Evolutionary conservation across 768 basidiomycete genomes (phyloP).

Genomic region (Termitomyces bulborhizus): DNA sequence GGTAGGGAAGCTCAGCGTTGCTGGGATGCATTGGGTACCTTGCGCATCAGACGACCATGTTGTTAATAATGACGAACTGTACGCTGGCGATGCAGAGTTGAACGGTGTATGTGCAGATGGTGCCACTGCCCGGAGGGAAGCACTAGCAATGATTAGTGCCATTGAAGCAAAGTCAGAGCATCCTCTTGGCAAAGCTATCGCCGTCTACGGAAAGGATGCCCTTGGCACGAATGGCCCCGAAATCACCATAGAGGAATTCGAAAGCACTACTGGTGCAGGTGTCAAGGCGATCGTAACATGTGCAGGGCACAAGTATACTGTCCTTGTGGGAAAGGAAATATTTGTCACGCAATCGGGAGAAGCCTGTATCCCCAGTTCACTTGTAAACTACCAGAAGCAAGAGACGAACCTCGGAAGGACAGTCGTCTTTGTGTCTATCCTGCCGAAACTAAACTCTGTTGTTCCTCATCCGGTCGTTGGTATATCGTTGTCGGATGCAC

Average conservation of each 20-base stretch:
- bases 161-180: conserved; percentile 94
- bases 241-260: conserved; percentile 65
- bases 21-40: conserved; percentile 70
- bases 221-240: conserved; percentile 42
- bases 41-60: conserved; percentile 11
- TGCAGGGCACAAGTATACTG: conserved; percentile 42
- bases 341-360: conserved; percentile 58
- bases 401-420: conserved; percentile 76
- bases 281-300: conserved; percentile 65
- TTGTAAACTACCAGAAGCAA: conserved; percentile 59
- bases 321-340: conserved; percentile 71
- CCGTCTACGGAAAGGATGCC: conserved; percentile 68
- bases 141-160: conserved; percentile 78
- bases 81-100: conserved; percentile 36
- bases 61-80: conserved; percentile 28
- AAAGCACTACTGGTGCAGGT: conserved; percentile 86
- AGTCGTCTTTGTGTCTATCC: conserved; percentile 80
- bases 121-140: conserved; percentile 45
- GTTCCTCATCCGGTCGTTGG: conserved; percentile 63
- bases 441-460: conserved; percentile 27
- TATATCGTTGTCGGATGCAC: conserved; percentile 80
- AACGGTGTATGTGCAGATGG: conserved; percentile 56
- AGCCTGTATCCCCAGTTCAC: conserved; percentile 48
- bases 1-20: conserved; percentile 85
- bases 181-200: conserved; percentile 91